Conservation (phyloP, 768 basidiomycete species). For the Clavaria fumosa region DNA sequence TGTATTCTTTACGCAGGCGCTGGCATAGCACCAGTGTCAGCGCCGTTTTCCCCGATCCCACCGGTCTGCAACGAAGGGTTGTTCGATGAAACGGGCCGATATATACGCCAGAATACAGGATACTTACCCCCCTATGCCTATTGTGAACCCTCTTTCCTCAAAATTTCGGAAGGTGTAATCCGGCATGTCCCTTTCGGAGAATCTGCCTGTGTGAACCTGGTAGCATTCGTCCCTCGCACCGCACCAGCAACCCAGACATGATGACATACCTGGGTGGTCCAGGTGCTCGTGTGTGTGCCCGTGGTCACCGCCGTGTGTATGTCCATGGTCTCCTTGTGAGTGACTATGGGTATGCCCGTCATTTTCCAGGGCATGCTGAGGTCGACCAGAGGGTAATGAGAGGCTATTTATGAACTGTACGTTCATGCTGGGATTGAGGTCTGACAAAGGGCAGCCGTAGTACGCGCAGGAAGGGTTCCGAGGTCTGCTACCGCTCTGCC, state of each 20-base stretch:
- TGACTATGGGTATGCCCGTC: slow-evolving; percentile 38
- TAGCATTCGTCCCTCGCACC: slow-evolving; percentile 1
- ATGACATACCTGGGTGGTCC: slow-evolving; percentile 61
- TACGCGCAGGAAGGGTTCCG: too few species aligned
- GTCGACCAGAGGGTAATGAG: slow-evolving; percentile 19
- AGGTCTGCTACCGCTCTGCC: too few species aligned
- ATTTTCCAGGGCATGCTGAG: too few species aligned
- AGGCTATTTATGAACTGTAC: slow-evolving; percentile 69
- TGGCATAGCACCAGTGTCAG: slow-evolving; percentile 83
- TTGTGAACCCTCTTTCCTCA: slow-evolving; percentile 84
- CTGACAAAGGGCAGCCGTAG: too few species aligned
- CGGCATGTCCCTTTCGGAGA: slow-evolving; percentile 81
- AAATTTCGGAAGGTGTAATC: slow-evolving; percentile 77
- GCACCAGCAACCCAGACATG: neutral
- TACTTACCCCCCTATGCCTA: slow-evolving; percentile 93
- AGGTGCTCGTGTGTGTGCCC: slow-evolving; percentile 93
- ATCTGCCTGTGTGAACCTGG: slow-evolving; percentile 49
- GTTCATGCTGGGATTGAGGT: slow-evolving; percentile 39
- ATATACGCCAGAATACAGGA: neutral
- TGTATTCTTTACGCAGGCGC: slow-evolving; percentile 64
- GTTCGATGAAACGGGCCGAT: too few species aligned
- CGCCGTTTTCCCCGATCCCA: slow-evolving; percentile 97
- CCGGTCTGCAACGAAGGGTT: slow-evolving; percentile 40
- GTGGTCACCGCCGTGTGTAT: slow-evolving; percentile 59
- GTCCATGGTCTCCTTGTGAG: slow-evolving; percentile 28